These are phyloP conservation scores for Carex parvula DNA, from an alignment of 176 grass and related monocot genomes.

Conservation along the genomic window DNA sequence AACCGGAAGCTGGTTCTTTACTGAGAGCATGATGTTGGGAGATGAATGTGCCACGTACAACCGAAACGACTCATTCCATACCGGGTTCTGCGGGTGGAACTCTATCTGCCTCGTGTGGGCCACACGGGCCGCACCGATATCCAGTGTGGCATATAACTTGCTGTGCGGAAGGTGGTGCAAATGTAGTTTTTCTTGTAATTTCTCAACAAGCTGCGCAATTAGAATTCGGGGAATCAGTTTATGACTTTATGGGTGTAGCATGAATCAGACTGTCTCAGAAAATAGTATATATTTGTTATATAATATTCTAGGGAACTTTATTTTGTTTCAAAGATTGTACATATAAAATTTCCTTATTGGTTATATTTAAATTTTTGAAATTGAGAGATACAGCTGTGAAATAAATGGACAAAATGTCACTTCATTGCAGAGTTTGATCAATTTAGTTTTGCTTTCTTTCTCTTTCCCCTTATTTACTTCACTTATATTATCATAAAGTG, in stretches of 20 bases:
- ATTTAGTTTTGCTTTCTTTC: neutral
- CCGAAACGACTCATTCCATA: constrained; percentile 85
- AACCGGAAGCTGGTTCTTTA: constrained; percentile 58
- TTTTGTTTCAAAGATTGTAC: neutral
- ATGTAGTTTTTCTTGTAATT: constrained; percentile 41
- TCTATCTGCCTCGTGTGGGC: constrained; percentile 64
- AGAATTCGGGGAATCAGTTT: neutral
- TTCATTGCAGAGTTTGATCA: neutral
- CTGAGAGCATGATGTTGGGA: constrained; percentile 39
- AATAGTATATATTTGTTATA: neutral
- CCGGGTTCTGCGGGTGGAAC: constrained; percentile 46
- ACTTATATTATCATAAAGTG: no score
- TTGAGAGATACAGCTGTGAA: neutral
- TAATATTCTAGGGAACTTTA: neutral
- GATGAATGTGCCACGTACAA: constrained; percentile 62
- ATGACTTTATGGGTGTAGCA: neutral
- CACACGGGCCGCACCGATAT: constrained; percentile 61
- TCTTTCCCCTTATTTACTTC: neutral
- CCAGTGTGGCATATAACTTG: constrained; percentile 59
- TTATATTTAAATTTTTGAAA: neutral
- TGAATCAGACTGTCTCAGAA: neutral
- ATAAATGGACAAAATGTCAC: neutral
- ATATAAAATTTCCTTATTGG: neutral
- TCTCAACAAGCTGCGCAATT: constrained; percentile 43
- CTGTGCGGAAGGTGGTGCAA: constrained; percentile 35